Base-by-base conservation (phyloP, 805 yeast species). In the Cephaloascus fragrans region DNA sequence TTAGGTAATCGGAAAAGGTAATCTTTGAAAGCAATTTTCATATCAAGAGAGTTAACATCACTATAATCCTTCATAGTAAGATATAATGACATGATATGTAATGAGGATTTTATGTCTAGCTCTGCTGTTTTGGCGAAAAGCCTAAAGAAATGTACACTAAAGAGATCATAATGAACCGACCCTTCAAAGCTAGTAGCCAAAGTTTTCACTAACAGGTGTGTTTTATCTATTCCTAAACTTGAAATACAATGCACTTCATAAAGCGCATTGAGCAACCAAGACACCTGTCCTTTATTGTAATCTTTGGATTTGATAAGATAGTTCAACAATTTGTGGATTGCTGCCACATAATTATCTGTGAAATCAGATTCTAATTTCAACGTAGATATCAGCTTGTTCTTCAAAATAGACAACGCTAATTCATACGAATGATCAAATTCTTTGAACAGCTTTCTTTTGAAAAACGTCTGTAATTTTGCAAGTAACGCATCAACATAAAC, bases 101-200 rank as follows among this genome's bases (percentile, higher is more conserved):
- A n/a, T 6, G 33, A 31, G 8, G 33, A 31, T 8, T 31, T 31
- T n/a, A 14, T 31, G n/a, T 31, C 48, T 1, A 42, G 29, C 0
- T 40, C 18, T 2, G 56, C 44, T 26, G 52, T 40, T 36, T 49
- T 49, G 2, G 52, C 16, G 10, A 51, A 44, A 1, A 67, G 38
- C 12, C 56, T 38, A 42, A 62, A 68, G 23, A 60, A 36, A 16
- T 48, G 49, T 2, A 41, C 44, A 20, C 57, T 45, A 2, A 56
- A 33, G 3, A 44, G 49, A 6, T 40, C 35, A 6, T 36, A 15
- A 48, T 32, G 0, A 40, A 18, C n/a, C n/a, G n/a, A n/a, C n/a
- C n/a, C n/a, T n/a, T n/a, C n/a, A n/a, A n/a, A n/a, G n/a, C n/a
- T n/a, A 23, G 28, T 12, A 23, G 10, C 28, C 6, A 23, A 6